phyloP scores from a whole-genome alignment of 345 rosid species.

The Arabis alpina region DNA sequence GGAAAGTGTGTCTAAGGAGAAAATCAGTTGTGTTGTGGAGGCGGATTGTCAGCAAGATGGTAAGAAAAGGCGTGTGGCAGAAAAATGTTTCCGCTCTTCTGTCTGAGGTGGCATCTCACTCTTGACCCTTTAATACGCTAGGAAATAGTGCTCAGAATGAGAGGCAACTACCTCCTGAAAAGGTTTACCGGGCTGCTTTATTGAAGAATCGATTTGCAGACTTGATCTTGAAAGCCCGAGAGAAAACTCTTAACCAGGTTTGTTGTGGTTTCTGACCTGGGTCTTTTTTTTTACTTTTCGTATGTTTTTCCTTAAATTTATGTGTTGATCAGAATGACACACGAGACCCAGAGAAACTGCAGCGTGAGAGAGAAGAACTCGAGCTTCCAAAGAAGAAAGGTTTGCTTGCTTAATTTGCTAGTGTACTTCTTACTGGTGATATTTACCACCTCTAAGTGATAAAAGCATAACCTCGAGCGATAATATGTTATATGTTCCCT shows the following conservation, averaged over 20 bases:
- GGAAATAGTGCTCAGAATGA: conserved; percentile 82
- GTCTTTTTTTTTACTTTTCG: background rate
- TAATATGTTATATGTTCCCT: background rate
- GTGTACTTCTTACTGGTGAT: background rate
- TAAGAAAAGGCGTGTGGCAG: conserved; percentile 55
- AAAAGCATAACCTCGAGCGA: background rate
- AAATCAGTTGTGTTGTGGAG: conserved; percentile 47
- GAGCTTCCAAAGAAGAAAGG: conserved; percentile 83
- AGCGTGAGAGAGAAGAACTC: conserved; percentile 73
- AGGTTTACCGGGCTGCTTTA: conserved; percentile 83
- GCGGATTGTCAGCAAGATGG: conserved; percentile 64
- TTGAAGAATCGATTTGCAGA: conserved; percentile 84
- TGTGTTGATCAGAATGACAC: conserved; percentile 56
- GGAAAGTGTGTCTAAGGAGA: conserved; percentile 49
- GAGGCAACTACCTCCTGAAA: conserved; percentile 91
- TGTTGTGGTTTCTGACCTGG: conserved; percentile 6
- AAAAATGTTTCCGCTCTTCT: conserved; percentile 52
- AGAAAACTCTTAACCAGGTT: conserved; percentile 82
- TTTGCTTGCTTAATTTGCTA: conserved; percentile 34
- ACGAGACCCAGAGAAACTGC: conserved; percentile 74
- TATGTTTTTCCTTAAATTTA: background rate
- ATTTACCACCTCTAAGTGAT: background rate
- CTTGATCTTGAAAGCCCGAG: conserved; percentile 81
- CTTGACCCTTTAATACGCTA: conserved; percentile 57
- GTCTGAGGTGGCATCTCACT: conserved; percentile 63